A percentile compares a stretch with the other conserved stretches of the same genome.
phyloP scores from a whole-genome alignment of 306 rosid genomes.

The Prunus davidiana region DNA sequence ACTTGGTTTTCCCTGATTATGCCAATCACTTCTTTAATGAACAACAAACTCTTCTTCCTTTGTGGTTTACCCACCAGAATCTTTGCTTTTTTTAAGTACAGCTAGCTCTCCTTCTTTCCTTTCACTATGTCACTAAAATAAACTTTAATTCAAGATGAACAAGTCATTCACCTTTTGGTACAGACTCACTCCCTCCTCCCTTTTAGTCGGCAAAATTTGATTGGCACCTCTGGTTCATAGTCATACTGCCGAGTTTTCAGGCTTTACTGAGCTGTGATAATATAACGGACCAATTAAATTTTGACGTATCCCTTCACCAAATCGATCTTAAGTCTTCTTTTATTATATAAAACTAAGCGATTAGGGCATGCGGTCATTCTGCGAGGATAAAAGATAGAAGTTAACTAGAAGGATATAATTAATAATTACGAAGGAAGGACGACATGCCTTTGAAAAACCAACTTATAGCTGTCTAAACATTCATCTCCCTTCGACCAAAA shows the following conservation, averaged over 20 bases:
- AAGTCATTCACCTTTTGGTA: neutral
- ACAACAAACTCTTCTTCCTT: neutral
- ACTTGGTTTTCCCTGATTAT: slow-evolving; percentile 2
- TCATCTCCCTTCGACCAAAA: neutral
- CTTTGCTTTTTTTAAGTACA: slow-evolving; percentile 21
- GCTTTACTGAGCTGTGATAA: too few relatives aligned
- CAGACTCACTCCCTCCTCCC: neutral
- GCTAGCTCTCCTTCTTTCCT: neutral
- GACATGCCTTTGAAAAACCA: neutral
- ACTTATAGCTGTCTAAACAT: slow-evolving; percentile 13
- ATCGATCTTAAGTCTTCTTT: neutral
- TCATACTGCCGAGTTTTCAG: too few relatives aligned
- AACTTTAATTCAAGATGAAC: neutral
- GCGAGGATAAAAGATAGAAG: neutral
- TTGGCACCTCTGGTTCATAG: neutral
- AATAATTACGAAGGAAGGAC: neutral
- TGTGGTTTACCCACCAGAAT: neutral
- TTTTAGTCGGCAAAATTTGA: neutral
- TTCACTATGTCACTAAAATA: neutral
- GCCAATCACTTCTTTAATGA: slow-evolving; percentile 10
- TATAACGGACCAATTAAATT: too few relatives aligned
- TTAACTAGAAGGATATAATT: neutral
- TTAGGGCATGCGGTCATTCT: neutral
- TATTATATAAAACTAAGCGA: neutral
- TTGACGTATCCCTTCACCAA: neutral